Evolutionary conservation across 148 eudicot genomes (phyloP).

Genomic region (Vaccinium vitisidaea): DNA sequence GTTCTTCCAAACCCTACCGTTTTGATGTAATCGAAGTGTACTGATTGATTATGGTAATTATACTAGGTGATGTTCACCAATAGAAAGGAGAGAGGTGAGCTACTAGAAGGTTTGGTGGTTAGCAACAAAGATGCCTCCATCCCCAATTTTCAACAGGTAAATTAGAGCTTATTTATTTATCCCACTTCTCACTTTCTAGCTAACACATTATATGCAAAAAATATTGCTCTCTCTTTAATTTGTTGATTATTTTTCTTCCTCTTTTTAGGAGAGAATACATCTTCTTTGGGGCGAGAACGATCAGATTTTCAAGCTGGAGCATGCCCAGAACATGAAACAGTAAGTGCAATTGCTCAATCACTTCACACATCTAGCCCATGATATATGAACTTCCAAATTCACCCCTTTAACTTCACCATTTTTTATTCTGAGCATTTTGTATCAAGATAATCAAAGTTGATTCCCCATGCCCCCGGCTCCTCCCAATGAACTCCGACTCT

Average conservation of each 20-base stretch:
- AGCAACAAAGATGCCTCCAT: slow-evolving; percentile 61
- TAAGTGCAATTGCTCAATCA: slow-evolving; percentile 28
- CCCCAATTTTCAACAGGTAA: slow-evolving; percentile 70
- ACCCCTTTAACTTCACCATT: too few species aligned
- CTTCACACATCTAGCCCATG: not conserved
- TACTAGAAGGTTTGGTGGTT: slow-evolving; percentile 72
- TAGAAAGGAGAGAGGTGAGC: slow-evolving; percentile 89
- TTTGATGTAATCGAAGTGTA: not conserved
- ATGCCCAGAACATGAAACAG: slow-evolving; percentile 84
- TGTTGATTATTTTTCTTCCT: not conserved
- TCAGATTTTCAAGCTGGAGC: slow-evolving; percentile 74
- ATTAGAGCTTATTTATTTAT: not conserved
- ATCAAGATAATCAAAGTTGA: too few species aligned
- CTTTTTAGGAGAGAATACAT: slow-evolving; percentile 62
- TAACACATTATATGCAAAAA: not conserved
- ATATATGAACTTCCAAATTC: not conserved
- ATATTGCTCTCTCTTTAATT: not conserved
- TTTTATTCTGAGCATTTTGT: too few species aligned
- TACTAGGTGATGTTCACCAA: slow-evolving; percentile 85
- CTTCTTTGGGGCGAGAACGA: slow-evolving; percentile 94
- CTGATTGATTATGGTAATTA: not conserved
- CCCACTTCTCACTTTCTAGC: not conserved
- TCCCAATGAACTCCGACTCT: too few species aligned
- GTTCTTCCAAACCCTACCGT: not conserved
- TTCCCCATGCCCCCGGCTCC: accelerated